Evolutionary conservation across 2,329 filamentous ascomycete genomes (phyloP), one percentile per base, ranked within the genome.

Genomic region (Ceratocystis diversiconidia): DNA sequence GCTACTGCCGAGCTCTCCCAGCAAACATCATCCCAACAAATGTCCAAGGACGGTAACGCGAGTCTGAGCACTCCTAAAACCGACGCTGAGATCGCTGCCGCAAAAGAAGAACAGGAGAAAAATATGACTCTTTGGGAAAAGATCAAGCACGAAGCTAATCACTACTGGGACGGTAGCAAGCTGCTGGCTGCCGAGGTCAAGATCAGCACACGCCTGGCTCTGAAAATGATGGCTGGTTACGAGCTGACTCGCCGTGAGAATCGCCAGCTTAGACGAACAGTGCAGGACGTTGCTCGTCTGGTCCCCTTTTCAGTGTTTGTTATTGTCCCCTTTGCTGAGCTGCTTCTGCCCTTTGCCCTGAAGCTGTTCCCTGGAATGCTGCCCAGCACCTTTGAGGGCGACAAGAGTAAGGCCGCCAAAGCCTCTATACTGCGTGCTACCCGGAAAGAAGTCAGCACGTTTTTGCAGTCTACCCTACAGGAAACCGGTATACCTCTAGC

Each of bases 91-190:
- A 80, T 72, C 12, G 76, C 75, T 17, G 75, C 90, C 70, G 79
- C 79, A 17, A 73, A 73, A 64, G 73, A 85, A 70, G 87, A 89
- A 75, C 86, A 89, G 68, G 82, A 87, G 71, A 90, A 92, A 79
- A 96, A 96, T 74, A 77, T 96, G 76, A 96, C 92, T 0, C 62
- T 97, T 1, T 87, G 85, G 76, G 89, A 97, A 75, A 95, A 92
- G 78, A 86, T 99, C 73, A 99, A 96, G 82, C 92, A 95, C 75
- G 94, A 99, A 76, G 82, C 81, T 15, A 85, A 87, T 68, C 94
- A 99, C 75, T 99, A 99, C 78, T 97, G 94, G 92, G 94, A 99
- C 76, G 94, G 94, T 68, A 97, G 91, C 32, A 99, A 99, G 77
- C 80, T 99, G 72, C 80, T 99, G 70, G 92, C 87, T 25, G 89